Evolutionary conservation across 2,329 filamentous ascomycete genomes (phyloP).

Genomic region (Arthrobotrys pseudoclavata): DNA sequence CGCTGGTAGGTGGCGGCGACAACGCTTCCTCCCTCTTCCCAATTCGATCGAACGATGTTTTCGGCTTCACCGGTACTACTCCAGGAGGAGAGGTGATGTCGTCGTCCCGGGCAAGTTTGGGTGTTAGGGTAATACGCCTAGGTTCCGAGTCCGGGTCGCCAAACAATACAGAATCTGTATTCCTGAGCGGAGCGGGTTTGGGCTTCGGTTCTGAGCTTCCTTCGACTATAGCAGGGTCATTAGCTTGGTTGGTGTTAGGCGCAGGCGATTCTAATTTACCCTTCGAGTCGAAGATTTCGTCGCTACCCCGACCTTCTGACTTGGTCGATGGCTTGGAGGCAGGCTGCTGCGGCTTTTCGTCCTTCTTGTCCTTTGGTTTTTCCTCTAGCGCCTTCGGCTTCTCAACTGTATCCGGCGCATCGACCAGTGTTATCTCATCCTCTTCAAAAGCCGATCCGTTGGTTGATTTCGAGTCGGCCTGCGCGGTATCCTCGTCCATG

Average conservation of each 20-base stretch:
- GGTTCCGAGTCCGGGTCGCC: slow-evolving; percentile 91
- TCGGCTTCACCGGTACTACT: slow-evolving; percentile 68
- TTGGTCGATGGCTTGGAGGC: slow-evolving; percentile 31
- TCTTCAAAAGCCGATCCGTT: slow-evolving; percentile 38
- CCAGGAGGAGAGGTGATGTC: slow-evolving; percentile 59
- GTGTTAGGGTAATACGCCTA: slow-evolving; percentile 96
- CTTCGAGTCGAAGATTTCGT: slow-evolving; percentile 73
- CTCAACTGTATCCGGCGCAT: slow-evolving; percentile 55
- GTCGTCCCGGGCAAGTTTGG: slow-evolving; percentile 90
- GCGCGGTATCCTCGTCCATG: slow-evolving; percentile 60
- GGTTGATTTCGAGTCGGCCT: slow-evolving; percentile 31
- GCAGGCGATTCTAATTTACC: slow-evolving; percentile 64
- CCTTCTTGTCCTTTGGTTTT: slow-evolving; percentile 35
- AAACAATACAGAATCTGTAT: slow-evolving; percentile 77
- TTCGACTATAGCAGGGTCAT: slow-evolving; percentile 30
- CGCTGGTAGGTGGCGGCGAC: slow-evolving; percentile 68
- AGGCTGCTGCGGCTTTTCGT: slow-evolving; percentile 26
- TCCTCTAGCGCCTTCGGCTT: slow-evolving; percentile 44
- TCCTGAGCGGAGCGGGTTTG: slow-evolving; percentile 58
- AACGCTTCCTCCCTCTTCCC: slow-evolving; percentile 74
- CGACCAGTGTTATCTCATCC: slow-evolving; percentile 53
- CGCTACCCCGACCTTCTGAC: slow-evolving; percentile 69
- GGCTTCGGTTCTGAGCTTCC: slow-evolving; percentile 58
- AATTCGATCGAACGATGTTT: slow-evolving; percentile 78
- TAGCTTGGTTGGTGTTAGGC: slow-evolving; percentile 57